A percentile compares a stretch with the other conserved stretches of the same genome.
These are phyloP conservation scores for Panus rudis DNA, from an alignment of 768 basidiomycete genomes.

Conservation along the genomic window DNA sequence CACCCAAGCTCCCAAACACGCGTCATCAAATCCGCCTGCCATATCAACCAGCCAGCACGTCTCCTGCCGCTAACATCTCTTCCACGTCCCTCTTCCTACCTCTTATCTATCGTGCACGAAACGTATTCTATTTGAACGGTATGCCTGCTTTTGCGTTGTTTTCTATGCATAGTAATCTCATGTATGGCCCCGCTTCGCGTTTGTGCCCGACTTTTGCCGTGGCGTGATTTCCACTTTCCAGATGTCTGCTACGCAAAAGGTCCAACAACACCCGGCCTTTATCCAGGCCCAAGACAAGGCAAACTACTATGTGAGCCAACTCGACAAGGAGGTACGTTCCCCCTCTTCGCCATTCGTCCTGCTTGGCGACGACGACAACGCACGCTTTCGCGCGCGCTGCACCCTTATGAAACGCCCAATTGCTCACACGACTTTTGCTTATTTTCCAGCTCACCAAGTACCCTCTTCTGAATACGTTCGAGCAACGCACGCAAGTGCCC, in stretches of 20 bases:
- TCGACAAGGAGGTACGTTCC: conserved; percentile 88
- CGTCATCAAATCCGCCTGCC: conserved; percentile 42
- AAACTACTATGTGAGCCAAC: conserved; percentile 73
- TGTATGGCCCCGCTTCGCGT: too few species aligned
- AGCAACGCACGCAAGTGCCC: conserved; percentile 87
- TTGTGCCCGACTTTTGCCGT: neutral
- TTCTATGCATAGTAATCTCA: too few species aligned
- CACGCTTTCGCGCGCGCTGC: neutral
- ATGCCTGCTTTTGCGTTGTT: too few species aligned
- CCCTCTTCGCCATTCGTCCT: neutral
- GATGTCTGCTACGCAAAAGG: conserved; percentile 78
- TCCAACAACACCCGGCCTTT: conserved; percentile 85
- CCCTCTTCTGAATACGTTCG: conserved; percentile 74
- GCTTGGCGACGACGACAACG: neutral
- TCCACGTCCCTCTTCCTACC: neutral
- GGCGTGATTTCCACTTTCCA: conserved; percentile 14
- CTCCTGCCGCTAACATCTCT: neutral
- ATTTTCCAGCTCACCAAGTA: conserved; percentile 69
- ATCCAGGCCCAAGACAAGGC: conserved; percentile 81
- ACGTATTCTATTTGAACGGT: neutral
- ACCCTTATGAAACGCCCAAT: too few species aligned
- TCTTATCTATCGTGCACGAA: neutral
- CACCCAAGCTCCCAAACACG: conserved; percentile 43
- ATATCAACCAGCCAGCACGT: conserved; percentile 24
- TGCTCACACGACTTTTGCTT: conserved; percentile 15